Conservation (phyloP, 176 grass and related monocot species). For the Thinopyrum elongatum region DNA sequence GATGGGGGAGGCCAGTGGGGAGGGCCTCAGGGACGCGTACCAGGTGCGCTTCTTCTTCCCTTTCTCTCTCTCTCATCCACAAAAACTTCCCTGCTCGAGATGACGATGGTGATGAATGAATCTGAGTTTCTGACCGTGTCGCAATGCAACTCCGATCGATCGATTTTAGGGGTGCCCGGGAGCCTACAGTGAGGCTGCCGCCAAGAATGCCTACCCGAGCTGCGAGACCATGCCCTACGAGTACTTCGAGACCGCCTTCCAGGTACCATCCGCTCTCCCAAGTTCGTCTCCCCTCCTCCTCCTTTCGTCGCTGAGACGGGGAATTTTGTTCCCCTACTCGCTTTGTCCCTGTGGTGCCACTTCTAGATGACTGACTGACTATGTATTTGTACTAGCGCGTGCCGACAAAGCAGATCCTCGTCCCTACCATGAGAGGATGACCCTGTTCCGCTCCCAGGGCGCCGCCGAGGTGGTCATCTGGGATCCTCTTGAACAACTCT, state of each 20-base stretch:
- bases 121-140: not conserved
- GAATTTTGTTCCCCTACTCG: too few species aligned
- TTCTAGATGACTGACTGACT: too few species aligned
- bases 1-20: constrained; percentile 23
- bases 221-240: constrained; percentile 68
- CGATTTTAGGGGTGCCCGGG: constrained; percentile 41
- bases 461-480: too few species aligned
- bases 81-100: not conserved
- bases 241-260: constrained; percentile 63
- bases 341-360: too few species aligned
- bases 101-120: not conserved
- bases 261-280: too few species aligned
- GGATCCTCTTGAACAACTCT: too few species aligned
- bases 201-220: constrained; percentile 63
- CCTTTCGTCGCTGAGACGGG: too few species aligned
- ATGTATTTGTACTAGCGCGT: too few species aligned
- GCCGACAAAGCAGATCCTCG: too few species aligned
- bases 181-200: constrained; percentile 67
- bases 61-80: not conserved
- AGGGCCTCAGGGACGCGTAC: constrained; percentile 58
- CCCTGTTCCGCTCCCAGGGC: too few species aligned
- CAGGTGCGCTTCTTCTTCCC: constrained; percentile 23
- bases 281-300: too few species aligned
- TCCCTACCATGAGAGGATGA: too few species aligned
- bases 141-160: not conserved